Conservation (phyloP, 2,329 filamentous ascomycete species). For the Penicillium sp. region DNA sequence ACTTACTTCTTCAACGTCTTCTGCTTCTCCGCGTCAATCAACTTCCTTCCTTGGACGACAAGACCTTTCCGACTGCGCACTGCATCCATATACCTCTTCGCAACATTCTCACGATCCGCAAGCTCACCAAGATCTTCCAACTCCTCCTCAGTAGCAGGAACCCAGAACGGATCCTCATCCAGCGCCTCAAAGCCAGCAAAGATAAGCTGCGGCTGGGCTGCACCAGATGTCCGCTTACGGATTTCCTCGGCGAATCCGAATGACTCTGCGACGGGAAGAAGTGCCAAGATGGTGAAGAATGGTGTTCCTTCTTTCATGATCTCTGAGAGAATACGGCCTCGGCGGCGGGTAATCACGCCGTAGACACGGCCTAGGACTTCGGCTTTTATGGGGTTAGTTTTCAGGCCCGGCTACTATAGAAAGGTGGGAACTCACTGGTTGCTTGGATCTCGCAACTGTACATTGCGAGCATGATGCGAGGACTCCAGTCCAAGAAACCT, state of each 20-base stretch:
- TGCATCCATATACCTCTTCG: conserved; percentile 90
- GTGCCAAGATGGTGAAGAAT: conserved; percentile 88
- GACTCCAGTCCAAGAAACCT: conserved; percentile 93
- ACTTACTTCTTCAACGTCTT: conserved; percentile 63
- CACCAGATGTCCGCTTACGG: conserved; percentile 86
- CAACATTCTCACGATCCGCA: conserved; percentile 91
- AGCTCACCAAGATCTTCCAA: conserved; percentile 92
- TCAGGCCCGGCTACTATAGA: not conserved
- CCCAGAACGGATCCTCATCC: conserved; percentile 97
- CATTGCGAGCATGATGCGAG: conserved; percentile 93
- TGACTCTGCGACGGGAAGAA: conserved; percentile 87
- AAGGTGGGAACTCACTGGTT: conserved; percentile 59
- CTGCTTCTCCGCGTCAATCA: conserved; percentile 90
- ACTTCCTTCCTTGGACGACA: conserved; percentile 70
- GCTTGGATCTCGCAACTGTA: conserved; percentile 98
- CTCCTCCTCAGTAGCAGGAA: conserved; percentile 93
- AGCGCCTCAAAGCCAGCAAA: conserved; percentile 91
- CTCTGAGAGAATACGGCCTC: conserved; percentile 85
- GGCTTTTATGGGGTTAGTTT: conserved; percentile 47
- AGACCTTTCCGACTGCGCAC: conserved; percentile 86
- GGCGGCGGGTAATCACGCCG: conserved; percentile 91
- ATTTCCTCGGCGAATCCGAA: conserved; percentile 98
- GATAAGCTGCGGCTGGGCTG: conserved; percentile 86
- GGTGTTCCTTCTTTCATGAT: conserved; percentile 91
- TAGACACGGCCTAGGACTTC: conserved; percentile 95